phyloP scores from a whole-genome alignment of 441 rosid species.

The Bruguiera hainesii region DNA sequence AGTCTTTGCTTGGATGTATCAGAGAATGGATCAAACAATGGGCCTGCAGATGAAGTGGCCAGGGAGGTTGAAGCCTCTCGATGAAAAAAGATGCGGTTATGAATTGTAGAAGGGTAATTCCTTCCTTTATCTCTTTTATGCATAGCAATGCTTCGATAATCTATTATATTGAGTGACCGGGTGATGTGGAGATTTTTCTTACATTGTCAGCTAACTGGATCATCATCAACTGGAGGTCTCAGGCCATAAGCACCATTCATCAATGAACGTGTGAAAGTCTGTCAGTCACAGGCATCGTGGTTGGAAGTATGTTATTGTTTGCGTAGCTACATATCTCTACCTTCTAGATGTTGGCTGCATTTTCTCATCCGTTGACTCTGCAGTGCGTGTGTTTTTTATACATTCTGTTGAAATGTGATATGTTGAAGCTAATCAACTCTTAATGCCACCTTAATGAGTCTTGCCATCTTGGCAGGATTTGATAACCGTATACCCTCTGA shows the following conservation, averaged over 20 bases:
- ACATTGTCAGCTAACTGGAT: constrained; percentile 36
- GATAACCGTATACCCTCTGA: neutral
- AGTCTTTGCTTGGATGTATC: constrained; percentile 34
- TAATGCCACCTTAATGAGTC: constrained; percentile 9
- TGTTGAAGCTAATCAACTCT: constrained; percentile 1
- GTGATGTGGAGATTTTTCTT: constrained; percentile 37
- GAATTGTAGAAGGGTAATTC: constrained; percentile 45
- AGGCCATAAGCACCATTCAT: neutral
- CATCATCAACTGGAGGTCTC: constrained; percentile 7
- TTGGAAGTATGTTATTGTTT: constrained; percentile 6
- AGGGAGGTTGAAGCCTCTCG: constrained; percentile 40
- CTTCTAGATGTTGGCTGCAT: neutral
- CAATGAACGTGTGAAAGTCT: neutral
- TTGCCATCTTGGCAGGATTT: neutral
- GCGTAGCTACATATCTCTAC: neutral
- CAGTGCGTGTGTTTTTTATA: neutral
- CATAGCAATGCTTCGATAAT: constrained; percentile 6
- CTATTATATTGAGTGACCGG: constrained; percentile 30
- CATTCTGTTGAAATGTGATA: neutral
- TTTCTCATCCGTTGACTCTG: constrained; percentile 1
- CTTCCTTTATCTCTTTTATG: constrained; percentile 35
- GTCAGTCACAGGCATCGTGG: neutral
- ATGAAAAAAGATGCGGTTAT: constrained; percentile 27
- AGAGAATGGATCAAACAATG: constrained; percentile 46
- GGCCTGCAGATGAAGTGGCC: constrained; percentile 36